Conservation (phyloP, 352 stramenopile species). For the Pythium scleroteichum region DNA sequence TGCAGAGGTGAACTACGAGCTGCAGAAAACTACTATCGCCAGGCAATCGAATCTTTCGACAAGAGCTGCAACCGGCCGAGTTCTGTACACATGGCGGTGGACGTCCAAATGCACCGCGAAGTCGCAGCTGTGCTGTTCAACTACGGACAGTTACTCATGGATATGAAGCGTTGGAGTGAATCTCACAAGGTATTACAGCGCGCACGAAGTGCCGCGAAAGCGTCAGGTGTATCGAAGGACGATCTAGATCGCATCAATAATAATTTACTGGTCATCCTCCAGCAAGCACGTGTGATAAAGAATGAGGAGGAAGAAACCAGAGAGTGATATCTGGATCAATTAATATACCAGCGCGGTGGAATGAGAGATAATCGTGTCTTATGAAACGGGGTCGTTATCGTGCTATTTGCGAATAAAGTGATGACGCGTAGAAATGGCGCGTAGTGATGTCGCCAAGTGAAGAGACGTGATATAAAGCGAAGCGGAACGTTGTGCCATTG, state of each 20-base stretch:
- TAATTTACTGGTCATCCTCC: slow-evolving; percentile 8
- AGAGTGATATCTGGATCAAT: not conserved
- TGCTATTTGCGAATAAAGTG: too few relatives aligned
- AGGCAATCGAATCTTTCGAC: slow-evolving; percentile 36
- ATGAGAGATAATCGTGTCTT: too few relatives aligned
- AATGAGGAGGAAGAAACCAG: not conserved
- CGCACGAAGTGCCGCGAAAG: slow-evolving; percentile 7
- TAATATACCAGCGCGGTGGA: not conserved
- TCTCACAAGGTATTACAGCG: slow-evolving; percentile 17
- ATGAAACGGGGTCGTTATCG: too few relatives aligned
- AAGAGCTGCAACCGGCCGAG: slow-evolving; percentile 2
- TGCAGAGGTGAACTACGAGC: slow-evolving; percentile 33
- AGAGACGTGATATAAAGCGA: too few relatives aligned
- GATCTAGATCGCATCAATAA: slow-evolving; percentile 20
- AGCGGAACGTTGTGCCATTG: too few relatives aligned
- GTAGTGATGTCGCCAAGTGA: too few relatives aligned
- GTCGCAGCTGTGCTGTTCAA: slow-evolving; percentile 36
- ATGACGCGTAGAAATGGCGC: too few relatives aligned
- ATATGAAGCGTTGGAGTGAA: slow-evolving; percentile 34
- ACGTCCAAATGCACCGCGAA: slow-evolving; percentile 30
- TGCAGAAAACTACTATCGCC: slow-evolving; percentile 44
- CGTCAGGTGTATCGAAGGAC: slow-evolving; percentile 6
- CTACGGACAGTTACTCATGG: slow-evolving; percentile 34
- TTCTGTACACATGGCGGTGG: not conserved
- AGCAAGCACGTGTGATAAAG: slow-evolving; percentile 5